Conservation (phyloP, 2,329 filamentous ascomycete genomes). For the Penicillium sp. region DNA sequence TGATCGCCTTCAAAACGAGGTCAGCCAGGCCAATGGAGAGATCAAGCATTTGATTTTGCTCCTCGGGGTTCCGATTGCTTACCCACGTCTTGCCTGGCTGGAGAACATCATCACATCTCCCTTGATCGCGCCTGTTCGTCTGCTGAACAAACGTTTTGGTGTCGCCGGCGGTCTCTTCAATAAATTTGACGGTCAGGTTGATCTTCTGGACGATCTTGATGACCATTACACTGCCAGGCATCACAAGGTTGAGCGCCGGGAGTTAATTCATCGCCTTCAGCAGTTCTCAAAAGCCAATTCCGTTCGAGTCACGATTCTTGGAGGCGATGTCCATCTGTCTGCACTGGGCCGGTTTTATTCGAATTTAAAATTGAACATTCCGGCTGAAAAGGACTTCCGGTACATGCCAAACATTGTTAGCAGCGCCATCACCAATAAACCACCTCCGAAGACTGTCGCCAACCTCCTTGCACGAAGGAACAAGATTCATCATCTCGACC, state of each 20-base stretch:
- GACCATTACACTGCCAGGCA: conserved; percentile 82
- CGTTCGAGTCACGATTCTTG: conserved; percentile 58
- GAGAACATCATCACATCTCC: conserved; percentile 88
- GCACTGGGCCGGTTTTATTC: conserved; percentile 63
- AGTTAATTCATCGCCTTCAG: conserved; percentile 65
- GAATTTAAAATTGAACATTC: conserved; percentile 54
- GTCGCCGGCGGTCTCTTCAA: conserved; percentile 85
- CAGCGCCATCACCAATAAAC: conserved; percentile 65
- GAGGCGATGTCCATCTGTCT: conserved; percentile 62
- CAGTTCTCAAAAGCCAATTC: conserved; percentile 52
- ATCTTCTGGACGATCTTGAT: conserved; percentile 62
- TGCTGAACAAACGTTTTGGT: conserved; percentile 87
- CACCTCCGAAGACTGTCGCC: conserved; percentile 61
- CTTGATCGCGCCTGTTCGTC: conserved; percentile 80
- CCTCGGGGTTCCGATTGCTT: conserved; percentile 67
- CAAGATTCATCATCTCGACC: conserved; percentile 63
- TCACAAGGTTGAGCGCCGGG: conserved; percentile 82
- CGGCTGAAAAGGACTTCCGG: conserved; percentile 56
- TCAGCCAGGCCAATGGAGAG: conserved; percentile 48
- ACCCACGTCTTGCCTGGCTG: conserved; percentile 82
- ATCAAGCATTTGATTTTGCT: conserved; percentile 62
- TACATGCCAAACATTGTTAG: conserved; percentile 64
- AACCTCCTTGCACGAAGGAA: conserved; percentile 60
- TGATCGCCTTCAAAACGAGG: conserved; percentile 50
- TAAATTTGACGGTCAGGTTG: conserved; percentile 75